A percentile compares a stretch with the other conserved stretches of the same genome.
Conservation (phyloP, 345 rosid genomes). For the Populus alba region DNA sequence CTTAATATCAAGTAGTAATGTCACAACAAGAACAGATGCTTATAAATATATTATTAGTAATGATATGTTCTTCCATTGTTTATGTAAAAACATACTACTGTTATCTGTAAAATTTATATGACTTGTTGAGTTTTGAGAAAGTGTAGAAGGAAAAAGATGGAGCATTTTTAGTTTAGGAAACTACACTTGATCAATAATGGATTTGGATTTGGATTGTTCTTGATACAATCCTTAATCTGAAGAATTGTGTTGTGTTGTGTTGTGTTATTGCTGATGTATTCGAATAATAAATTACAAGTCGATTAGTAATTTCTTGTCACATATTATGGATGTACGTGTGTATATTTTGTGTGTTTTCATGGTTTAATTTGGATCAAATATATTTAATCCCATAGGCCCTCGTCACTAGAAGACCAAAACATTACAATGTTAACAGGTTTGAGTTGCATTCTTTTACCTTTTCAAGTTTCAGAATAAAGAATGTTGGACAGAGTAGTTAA, state of each 20-base stretch:
- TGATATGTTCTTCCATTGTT: no score
- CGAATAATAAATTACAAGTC: background rate
- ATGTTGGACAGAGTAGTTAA: no score
- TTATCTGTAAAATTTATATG: background rate
- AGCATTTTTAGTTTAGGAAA: background rate
- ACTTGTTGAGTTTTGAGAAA: background rate
- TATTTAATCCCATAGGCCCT: no score
- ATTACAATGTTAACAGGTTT: no score
- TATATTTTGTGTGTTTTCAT: no score
- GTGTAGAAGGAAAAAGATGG: background rate
- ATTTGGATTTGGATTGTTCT: background rate
- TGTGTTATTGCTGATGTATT: background rate
- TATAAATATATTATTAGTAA: background rate
- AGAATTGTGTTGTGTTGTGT: background rate
- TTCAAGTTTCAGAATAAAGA: no score
- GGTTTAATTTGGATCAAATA: no score
- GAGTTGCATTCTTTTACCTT: no score
- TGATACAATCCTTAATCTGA: background rate
- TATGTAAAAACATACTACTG: background rate
- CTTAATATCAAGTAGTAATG: background rate
- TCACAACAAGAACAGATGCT: background rate
- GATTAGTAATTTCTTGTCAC: background rate
- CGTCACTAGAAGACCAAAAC: no score
- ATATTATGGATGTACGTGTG: no score
- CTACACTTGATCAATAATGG: background rate